phyloP scores from a whole-genome alignment of 2,329 filamentous ascomycete species.

The Beauveria medogensis region DNA sequence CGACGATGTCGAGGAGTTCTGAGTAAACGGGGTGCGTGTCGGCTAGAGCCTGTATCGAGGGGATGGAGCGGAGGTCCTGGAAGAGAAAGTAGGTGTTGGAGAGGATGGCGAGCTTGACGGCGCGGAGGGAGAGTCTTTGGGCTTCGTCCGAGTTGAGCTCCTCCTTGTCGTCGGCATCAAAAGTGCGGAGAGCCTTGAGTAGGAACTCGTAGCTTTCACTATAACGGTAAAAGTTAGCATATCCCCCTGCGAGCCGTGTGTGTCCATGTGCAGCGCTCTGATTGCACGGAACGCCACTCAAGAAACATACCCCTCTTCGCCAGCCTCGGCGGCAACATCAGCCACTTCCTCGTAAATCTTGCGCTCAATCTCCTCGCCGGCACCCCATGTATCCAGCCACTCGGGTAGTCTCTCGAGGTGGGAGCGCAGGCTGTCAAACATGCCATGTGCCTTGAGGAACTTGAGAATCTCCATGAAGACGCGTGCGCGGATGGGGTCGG shows the following conservation, averaged over 20 bases:
- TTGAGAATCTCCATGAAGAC: constrained; percentile 84
- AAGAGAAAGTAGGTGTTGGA: constrained; percentile 58
- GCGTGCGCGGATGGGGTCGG: constrained; percentile 76
- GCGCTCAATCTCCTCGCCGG: constrained; percentile 73
- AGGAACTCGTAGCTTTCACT: constrained; percentile 61
- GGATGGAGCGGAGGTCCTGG: constrained; percentile 72
- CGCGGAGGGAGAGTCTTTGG: constrained; percentile 50
- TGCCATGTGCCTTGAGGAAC: constrained; percentile 65
- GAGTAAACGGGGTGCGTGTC: constrained; percentile 79
- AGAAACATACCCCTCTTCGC: constrained; percentile 61
- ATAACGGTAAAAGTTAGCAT: neutral
- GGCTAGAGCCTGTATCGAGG: constrained; percentile 77
- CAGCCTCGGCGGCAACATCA: constrained; percentile 69
- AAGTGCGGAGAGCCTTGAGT: constrained; percentile 53
- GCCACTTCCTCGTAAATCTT: constrained; percentile 78
- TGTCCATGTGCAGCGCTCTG: neutral
- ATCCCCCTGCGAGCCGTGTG: neutral
- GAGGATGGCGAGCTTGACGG: constrained; percentile 45
- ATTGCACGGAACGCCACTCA: neutral
- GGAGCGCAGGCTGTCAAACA: constrained; percentile 76
- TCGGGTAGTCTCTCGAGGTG: constrained; percentile 74
- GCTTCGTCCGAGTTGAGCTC: constrained; percentile 52
- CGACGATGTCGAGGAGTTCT: constrained; percentile 91
- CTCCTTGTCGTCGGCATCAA: constrained; percentile 46
- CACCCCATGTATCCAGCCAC: constrained; percentile 79